phyloP scores from a whole-genome alignment of 257 asterid genomes.

The Solanum infundibuliforme region DNA sequence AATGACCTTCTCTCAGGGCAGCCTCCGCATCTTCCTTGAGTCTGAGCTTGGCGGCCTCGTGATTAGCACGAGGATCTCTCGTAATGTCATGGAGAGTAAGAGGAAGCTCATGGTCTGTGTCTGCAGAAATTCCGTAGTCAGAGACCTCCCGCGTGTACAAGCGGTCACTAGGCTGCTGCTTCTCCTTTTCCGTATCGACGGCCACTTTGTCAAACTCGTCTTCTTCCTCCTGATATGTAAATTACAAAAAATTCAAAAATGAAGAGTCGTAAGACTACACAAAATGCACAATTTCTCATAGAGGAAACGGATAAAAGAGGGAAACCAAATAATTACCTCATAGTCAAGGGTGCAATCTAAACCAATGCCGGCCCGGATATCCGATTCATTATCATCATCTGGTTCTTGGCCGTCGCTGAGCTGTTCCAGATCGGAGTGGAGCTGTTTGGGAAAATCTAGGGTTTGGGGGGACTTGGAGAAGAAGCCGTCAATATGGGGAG shows the following conservation, averaged over 20 bases:
- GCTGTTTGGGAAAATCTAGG: background rate
- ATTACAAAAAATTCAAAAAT: background rate
- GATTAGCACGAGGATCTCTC: constrained; percentile 84
- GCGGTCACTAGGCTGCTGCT: constrained; percentile 27
- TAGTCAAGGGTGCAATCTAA: constrained; percentile 77
- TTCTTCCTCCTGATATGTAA: constrained; percentile 61
- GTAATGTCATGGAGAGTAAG: constrained; percentile 18
- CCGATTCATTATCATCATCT: constrained; percentile 19
- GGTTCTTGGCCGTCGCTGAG: background rate
- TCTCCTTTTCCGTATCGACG: constrained; percentile 27
- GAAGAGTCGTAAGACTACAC: background rate
- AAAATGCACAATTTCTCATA: background rate
- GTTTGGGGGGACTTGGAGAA: background rate
- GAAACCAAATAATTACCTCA: constrained; percentile 35
- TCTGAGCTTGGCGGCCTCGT: constrained; percentile 59
- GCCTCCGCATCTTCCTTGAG: constrained; percentile 73
- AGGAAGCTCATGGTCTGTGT: constrained; percentile 42
- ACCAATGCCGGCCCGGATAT: constrained; percentile 63
- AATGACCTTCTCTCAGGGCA: constrained; percentile 31
- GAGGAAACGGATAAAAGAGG: background rate
- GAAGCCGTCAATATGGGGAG: background rate
- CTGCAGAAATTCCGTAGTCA: constrained; percentile 30
- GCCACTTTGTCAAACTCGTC: constrained; percentile 83
- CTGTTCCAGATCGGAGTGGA: background rate
- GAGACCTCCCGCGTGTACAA: constrained; percentile 32